Percentiles rank a stretch among this genome's conserved stretches.
Evolutionary conservation across 805 yeast species (phyloP).

Genomic region (Ogataea paraovalis): DNA sequence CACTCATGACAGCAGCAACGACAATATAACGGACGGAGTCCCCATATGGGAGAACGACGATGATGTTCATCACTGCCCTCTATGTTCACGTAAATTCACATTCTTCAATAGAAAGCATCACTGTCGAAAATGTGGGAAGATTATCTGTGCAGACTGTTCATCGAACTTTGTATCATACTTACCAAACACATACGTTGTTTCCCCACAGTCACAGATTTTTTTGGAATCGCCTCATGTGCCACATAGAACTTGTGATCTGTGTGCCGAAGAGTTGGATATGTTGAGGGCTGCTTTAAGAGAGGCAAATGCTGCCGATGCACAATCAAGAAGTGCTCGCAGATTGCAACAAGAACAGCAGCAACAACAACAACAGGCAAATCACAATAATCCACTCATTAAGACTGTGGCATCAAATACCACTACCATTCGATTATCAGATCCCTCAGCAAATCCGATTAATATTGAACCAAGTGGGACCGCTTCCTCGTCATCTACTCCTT

Average conservation of each 20-base stretch:
- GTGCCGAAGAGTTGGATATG: slow-evolving; percentile 60
- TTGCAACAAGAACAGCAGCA: neutral
- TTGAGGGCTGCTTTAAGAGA: slow-evolving; percentile 38
- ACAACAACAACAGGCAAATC: slow-evolving; percentile 1
- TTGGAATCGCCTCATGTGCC: slow-evolving; percentile 49
- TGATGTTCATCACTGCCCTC: slow-evolving; percentile 46
- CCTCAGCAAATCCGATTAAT: neutral
- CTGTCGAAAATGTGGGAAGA: slow-evolving; percentile 76
- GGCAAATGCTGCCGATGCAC: neutral
- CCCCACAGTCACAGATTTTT: slow-evolving; percentile 46
- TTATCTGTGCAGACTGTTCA: slow-evolving; percentile 72
- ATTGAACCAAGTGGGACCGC: neutral
- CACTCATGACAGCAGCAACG: neutral
- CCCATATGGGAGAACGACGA: slow-evolving; percentile 74
- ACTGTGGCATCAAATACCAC: slow-evolving; percentile 13
- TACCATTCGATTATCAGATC: slow-evolving; percentile 9
- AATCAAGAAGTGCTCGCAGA: neutral
- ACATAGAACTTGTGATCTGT: slow-evolving; percentile 73
- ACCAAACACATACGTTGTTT: slow-evolving; percentile 55
- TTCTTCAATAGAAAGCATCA: slow-evolving; percentile 75
- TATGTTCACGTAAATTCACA: slow-evolving; percentile 51
- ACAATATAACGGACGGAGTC: slow-evolving; percentile 18
- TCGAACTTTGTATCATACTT: slow-evolving; percentile 47
- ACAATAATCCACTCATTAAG: slow-evolving; percentile 9
- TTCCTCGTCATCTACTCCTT: neutral